These are phyloP conservation scores for Alternaria atra DNA, from an alignment of 2,329 filamentous ascomycete genomes.

Conservation along the genomic window DNA sequence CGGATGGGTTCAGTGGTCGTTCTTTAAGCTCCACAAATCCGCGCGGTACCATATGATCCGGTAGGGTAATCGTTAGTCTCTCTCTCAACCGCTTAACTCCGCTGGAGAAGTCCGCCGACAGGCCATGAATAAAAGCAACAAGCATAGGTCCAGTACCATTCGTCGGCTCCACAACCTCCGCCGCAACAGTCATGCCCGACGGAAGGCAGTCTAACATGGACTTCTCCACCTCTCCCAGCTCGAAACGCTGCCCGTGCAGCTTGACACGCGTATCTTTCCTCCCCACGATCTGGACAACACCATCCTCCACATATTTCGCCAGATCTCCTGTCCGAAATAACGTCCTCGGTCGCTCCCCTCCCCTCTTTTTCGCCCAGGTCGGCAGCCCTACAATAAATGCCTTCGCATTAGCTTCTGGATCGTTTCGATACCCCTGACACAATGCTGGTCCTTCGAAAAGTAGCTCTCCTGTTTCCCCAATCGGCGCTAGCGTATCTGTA, in stretches of 20 bases:
- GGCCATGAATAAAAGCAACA: constrained; percentile 1
- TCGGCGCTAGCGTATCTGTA: constrained; percentile 1
- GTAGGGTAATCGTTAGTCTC: not conserved
- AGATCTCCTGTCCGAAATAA: constrained; percentile 7
- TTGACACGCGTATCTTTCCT: constrained; percentile 10
- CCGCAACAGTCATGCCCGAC: not conserved
- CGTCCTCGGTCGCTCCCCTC: not conserved
- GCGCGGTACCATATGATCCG: constrained; percentile 10
- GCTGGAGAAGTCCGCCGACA: not conserved
- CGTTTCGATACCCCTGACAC: constrained; percentile 5
- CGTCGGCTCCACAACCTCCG: constrained; percentile 2
- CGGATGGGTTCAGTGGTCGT: constrained; percentile 7
- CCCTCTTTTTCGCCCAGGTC: not conserved
- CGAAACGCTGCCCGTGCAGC: constrained; percentile 5
- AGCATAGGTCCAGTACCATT: constrained; percentile 6
- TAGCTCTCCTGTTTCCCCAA: constrained; percentile 7
- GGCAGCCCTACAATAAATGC: not conserved
- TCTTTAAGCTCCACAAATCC: constrained; percentile 9
- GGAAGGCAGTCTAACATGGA: constrained; percentile 1
- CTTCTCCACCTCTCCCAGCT: constrained; percentile 9
- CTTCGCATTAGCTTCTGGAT: constrained; percentile 5
- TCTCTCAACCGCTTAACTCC: constrained; percentile 6
- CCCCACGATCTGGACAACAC: constrained; percentile 9
- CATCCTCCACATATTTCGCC: constrained; percentile 11
- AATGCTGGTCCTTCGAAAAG: constrained; percentile 11